A percentile compares a stretch with the other conserved stretches of the same genome.
Evolutionary conservation across 257 asterid genomes (phyloP).

Genomic region (Solanum habrochaites): DNA sequence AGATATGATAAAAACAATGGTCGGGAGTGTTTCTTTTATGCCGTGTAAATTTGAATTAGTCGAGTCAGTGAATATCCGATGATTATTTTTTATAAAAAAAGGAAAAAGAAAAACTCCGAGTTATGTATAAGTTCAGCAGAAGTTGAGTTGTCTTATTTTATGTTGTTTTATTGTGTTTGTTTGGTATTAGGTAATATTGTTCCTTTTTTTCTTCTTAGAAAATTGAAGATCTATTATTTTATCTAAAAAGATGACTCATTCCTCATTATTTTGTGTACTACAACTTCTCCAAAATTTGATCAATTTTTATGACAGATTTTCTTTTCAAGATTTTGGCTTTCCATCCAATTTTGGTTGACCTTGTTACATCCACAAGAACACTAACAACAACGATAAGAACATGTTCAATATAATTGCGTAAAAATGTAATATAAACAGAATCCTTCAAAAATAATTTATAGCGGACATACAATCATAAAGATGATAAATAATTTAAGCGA

Average conservation of each 20-base stretch:
- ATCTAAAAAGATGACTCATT: not conserved
- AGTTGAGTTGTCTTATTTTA: not conserved
- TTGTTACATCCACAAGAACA: not conserved
- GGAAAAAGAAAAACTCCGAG: not conserved
- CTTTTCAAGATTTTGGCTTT: not conserved
- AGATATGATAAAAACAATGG: not conserved
- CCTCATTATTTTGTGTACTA: not conserved
- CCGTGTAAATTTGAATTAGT: not conserved
- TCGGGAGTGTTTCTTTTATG: not conserved
- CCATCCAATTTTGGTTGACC: not conserved
- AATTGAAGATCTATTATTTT: not conserved
- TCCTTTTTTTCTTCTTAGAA: not conserved
- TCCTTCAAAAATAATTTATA: not conserved
- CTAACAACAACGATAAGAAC: not conserved
- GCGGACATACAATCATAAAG: not conserved
- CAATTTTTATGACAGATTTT: not conserved
- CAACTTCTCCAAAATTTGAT: not conserved
- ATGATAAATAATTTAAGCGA: not conserved
- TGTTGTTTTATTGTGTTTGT: not conserved
- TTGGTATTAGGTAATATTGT: not conserved
- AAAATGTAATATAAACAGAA: not conserved
- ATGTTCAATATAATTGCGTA: rapidly evolving
- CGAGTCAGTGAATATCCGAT: not conserved
- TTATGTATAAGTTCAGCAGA: not conserved
- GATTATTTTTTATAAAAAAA: not conserved